Conservation (phyloP, 2,329 filamentous ascomycete genomes). For the Colletotrichum liaoningense region DNA sequence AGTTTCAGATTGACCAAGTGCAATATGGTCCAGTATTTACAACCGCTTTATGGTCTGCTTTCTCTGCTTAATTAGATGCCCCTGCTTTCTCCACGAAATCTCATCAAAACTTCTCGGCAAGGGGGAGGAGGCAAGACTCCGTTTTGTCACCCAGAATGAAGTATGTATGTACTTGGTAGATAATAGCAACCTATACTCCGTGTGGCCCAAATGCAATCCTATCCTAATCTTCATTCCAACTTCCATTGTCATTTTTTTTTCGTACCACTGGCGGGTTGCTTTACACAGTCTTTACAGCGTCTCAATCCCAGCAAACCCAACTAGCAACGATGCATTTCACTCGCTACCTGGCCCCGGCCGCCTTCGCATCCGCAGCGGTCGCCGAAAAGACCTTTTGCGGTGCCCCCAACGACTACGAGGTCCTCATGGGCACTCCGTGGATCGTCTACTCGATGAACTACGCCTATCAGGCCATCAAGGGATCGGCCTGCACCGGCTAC, state of each 20-base stretch:
- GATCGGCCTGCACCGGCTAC: constrained; percentile 53
- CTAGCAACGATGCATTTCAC: constrained; percentile 1
- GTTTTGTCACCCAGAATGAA: background rate
- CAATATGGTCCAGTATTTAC: constrained; percentile 13
- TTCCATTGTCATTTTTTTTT: too few relatives aligned
- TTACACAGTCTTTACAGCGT: background rate
- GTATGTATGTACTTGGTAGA: background rate
- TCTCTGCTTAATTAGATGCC: background rate
- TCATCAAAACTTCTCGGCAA: background rate
- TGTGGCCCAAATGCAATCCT: background rate
- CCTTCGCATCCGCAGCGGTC: background rate
- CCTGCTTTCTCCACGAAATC: background rate
- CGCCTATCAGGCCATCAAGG: constrained; percentile 50
- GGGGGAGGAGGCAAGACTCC: background rate
- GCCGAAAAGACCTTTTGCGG: constrained; percentile 38
- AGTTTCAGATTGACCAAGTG: constrained; percentile 22
- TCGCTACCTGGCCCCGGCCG: constrained; percentile 5
- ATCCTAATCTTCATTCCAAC: background rate
- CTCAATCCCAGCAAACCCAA: background rate
- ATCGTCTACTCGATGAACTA: constrained; percentile 60
- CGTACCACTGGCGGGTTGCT: too few relatives aligned
- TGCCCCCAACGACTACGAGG: constrained; percentile 41
- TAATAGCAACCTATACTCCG: background rate
- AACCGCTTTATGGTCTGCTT: background rate
- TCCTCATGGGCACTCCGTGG: constrained; percentile 53